A percentile compares a stretch with the other conserved stretches of the same genome.
Conservation (phyloP, 2,329 filamentous ascomycete genomes). For the Didymella keratinophila region DNA sequence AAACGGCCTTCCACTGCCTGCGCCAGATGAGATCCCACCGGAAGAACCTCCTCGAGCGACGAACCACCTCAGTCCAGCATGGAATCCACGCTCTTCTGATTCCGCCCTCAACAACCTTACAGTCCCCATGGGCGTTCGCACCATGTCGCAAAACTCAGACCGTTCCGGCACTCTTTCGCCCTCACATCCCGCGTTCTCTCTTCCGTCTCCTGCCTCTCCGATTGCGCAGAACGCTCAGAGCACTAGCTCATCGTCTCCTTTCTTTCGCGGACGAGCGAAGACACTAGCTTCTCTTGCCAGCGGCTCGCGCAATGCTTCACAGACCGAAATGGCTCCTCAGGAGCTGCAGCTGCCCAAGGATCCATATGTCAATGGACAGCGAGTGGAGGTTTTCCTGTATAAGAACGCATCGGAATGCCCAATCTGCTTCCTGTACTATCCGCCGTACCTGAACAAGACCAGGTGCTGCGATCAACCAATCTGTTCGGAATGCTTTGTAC, state of each 20-base stretch:
- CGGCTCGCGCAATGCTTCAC: conserved; percentile 75
- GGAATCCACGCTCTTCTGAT: conserved; percentile 60
- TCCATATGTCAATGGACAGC: conserved; percentile 91
- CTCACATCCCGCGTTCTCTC: conserved; percentile 68
- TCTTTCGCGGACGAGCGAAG: conserved; percentile 84
- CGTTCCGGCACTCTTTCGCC: conserved; percentile 64
- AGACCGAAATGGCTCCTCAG: conserved; percentile 74
- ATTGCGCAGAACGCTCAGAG: conserved; percentile 54
- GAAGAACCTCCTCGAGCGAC: conserved; percentile 65
- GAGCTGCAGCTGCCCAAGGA: conserved; percentile 83
- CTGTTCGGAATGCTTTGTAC: conserved; percentile 98
- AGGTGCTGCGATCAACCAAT: conserved; percentile 95
- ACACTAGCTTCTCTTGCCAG: conserved; percentile 84
- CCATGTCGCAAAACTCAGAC: conserved; percentile 82
- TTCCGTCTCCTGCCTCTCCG: conserved; percentile 66
- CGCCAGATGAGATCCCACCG: conserved; percentile 81
- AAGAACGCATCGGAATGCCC: conserved; percentile 91
- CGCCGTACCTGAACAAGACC: conserved; percentile 91
- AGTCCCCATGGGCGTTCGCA: conserved; percentile 79
- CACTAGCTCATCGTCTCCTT: conserved; percentile 56
- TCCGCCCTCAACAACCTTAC: conserved; percentile 75
- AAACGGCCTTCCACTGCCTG: conserved; percentile 81
- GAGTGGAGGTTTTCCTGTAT: conserved; percentile 90
- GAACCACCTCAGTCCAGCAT: conserved; percentile 44
- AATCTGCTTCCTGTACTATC: conserved; percentile 96